A percentile compares a stretch with the other conserved stretches of the same genome.
Evolutionary conservation across 768 basidiomycete species (phyloP).

Genomic region (Amanita muscaria): DNA sequence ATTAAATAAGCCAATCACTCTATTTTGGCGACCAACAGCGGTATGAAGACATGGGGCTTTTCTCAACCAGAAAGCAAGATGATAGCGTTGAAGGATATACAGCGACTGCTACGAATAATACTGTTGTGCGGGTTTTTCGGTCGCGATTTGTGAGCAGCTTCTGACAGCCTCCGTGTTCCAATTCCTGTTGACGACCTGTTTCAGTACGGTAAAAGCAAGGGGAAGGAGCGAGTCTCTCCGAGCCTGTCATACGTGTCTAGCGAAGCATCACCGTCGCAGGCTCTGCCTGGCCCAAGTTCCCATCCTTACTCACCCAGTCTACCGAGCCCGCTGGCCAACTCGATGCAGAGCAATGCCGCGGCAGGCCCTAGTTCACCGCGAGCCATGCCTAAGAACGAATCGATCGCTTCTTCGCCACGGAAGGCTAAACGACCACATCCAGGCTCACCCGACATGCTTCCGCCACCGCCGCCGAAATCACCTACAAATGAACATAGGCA

Average conservation of each 20-base stretch:
- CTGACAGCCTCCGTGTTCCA: too few relatives aligned
- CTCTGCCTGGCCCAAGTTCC: slow-evolving; percentile 25
- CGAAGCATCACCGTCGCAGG: slow-evolving; percentile 27
- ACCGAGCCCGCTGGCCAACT: slow-evolving; percentile 20
- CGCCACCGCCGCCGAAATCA: slow-evolving; percentile 5
- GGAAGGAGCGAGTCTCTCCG: slow-evolving; percentile 42
- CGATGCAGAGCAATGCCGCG: slow-evolving; percentile 7
- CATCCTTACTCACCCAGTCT: slow-evolving; percentile 14
- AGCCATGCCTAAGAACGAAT: slow-evolving; percentile 12
- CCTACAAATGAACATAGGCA: slow-evolving; percentile 1
- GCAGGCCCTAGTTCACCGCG: slow-evolving; percentile 22
- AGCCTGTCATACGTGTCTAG: slow-evolving; percentile 21
- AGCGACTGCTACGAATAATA: slow-evolving; percentile 27
- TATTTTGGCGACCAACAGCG: slow-evolving; percentile 16
- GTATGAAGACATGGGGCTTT: slow-evolving; percentile 46
- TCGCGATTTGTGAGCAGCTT: slow-evolving; percentile 41
- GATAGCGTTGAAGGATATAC: slow-evolving; percentile 28
- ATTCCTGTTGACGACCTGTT: slow-evolving; percentile 6
- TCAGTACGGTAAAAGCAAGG: slow-evolving; percentile 54
- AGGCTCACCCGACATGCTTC: slow-evolving; percentile 6
- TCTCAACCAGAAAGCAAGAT: slow-evolving; percentile 40
- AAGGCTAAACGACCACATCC: slow-evolving; percentile 10
- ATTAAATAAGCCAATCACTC: too few relatives aligned
- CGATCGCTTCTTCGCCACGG: slow-evolving; percentile 15
- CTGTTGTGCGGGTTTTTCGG: slow-evolving; percentile 49